Conservation (phyloP, 352 stramenopile genomes). For the Phytopythium delawarense region DNA sequence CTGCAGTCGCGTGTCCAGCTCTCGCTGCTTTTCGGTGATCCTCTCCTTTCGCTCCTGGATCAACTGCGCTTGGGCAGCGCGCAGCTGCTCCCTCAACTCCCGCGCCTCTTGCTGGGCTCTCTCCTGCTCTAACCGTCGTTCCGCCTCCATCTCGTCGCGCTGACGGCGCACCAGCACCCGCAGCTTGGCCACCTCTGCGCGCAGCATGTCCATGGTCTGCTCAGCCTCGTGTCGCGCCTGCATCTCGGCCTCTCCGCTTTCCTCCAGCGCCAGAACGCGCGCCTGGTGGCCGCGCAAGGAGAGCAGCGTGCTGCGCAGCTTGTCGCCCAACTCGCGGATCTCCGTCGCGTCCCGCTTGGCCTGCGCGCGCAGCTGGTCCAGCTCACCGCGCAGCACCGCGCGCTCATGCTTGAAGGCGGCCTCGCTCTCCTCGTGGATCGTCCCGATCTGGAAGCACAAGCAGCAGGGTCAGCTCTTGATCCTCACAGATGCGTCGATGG, state of each 20-base stretch:
- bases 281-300: conserved; percentile 52
- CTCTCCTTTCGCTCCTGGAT: conserved; percentile 49
- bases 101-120: conserved; percentile 33
- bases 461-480: neutral
- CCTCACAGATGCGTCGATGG: neutral
- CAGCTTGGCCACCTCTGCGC: conserved; percentile 66
- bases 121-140: conserved; percentile 23
- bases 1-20: conserved; percentile 41
- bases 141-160: conserved; percentile 37
- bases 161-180: conserved; percentile 46
- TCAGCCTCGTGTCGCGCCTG: conserved; percentile 48
- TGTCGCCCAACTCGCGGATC: conserved; percentile 46
- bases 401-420: conserved; percentile 40
- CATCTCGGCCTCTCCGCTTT: conserved; percentile 52
- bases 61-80: conserved; percentile 47
- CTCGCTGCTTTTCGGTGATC: conserved; percentile 55
- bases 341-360: conserved; percentile 38
- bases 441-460: conserved; percentile 23
- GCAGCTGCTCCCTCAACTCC: conserved; percentile 32
- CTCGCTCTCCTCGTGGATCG: conserved; percentile 56
- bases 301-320: conserved; percentile 32
- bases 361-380: conserved; percentile 44
- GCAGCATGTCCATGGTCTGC: conserved; percentile 66
- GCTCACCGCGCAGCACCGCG: conserved; percentile 33
- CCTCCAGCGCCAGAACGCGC: conserved; percentile 51